phyloP scores from a whole-genome alignment of 1,139 yeast genomes.

The Yamadazyma dendronema region DNA sequence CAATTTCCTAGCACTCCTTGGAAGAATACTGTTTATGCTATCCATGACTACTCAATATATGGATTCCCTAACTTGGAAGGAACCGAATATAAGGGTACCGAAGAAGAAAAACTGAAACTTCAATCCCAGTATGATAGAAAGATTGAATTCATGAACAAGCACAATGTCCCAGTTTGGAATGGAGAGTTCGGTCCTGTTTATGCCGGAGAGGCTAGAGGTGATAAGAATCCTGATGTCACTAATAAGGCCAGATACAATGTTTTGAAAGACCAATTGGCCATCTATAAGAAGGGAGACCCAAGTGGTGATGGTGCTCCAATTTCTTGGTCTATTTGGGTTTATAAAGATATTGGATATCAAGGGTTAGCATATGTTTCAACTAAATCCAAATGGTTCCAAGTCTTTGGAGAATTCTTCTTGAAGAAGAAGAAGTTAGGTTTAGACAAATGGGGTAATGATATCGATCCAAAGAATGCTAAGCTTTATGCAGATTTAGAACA shows the following conservation, averaged over 20 bases:
- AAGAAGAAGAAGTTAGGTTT: constrained; percentile 43
- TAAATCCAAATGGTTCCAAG: constrained; percentile 37
- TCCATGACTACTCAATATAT: constrained; percentile 40
- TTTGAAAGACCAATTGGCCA: constrained; percentile 40
- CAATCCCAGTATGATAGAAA: constrained; percentile 36
- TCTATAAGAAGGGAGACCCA: constrained; percentile 43
- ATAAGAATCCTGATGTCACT: constrained; percentile 30
- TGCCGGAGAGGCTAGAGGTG: constrained; percentile 40
- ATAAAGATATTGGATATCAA: constrained; percentile 50
- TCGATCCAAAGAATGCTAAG: constrained; percentile 32
- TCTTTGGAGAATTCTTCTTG: constrained; percentile 37
- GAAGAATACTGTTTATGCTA: constrained; percentile 44
- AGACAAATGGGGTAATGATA: constrained; percentile 49
- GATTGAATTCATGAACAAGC: constrained; percentile 36
- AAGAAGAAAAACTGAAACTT: constrained; percentile 29
- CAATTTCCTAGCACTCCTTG: constrained; percentile 37
- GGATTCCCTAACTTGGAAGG: constrained; percentile 41
- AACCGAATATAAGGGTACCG: constrained; percentile 29
- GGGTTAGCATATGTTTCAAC: constrained; percentile 45
- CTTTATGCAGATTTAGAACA: constrained; percentile 30
- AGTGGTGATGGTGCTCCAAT: constrained; percentile 42
- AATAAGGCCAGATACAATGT: constrained; percentile 38
- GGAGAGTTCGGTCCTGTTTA: constrained; percentile 53
- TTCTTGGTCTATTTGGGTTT: constrained; percentile 51
- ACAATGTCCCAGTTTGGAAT: constrained; percentile 48